Base-by-base conservation (phyloP, 176 grass and related monocot species). In the Bromus sterilis region DNA sequence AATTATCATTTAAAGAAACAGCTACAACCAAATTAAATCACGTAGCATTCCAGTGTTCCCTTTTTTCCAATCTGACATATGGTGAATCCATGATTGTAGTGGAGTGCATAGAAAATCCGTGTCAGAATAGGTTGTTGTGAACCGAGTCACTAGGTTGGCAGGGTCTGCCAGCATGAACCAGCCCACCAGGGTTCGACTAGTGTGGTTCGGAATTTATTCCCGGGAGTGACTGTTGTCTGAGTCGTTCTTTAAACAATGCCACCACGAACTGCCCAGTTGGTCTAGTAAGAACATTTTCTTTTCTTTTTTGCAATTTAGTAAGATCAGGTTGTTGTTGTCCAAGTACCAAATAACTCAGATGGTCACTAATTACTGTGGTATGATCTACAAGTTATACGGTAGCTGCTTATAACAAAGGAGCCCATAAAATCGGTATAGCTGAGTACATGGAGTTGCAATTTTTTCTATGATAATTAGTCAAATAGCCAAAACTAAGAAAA, bases 291-390 rank as follows among this genome's bases (percentile, higher is more conserved):
- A 41, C 23, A n/a, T n/a, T n/a, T n/a, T n/a, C n/a, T n/a, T n/a
- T n/a, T n/a, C n/a, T n/a, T n/a, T n/a, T n/a, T n/a, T n/a, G n/a
- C n/a, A n/a, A n/a, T n/a, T n/a, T 1, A 16, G 66, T 44, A 71
- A 71, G 56, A 33, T 33, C 23, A 28, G 24, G 24, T 43, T 55
- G 11, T 24, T 69, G 42, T 21, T 57, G 2, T 31, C 44, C 65
- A 44, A 80, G 28, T 66, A 76, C 11, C 62, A 83, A 75, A 65
- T 85, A 74, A 75, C 53, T 51, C 12, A 21, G 26, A 28, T 76
- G 69, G 39, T 81, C n/a, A 51, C 28, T 76, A 71, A 34, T 40
- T 51, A 79, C 30, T 60, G 26, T 42, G 83, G 72, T 29, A 73
- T 78, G 31, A 86, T 83, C 26, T 51, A 35, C 29, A 66, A 66